These are phyloP conservation scores for Vitis rupestris DNA, from an alignment of 164 flowering plant genomes.

Conservation along the genomic window DNA sequence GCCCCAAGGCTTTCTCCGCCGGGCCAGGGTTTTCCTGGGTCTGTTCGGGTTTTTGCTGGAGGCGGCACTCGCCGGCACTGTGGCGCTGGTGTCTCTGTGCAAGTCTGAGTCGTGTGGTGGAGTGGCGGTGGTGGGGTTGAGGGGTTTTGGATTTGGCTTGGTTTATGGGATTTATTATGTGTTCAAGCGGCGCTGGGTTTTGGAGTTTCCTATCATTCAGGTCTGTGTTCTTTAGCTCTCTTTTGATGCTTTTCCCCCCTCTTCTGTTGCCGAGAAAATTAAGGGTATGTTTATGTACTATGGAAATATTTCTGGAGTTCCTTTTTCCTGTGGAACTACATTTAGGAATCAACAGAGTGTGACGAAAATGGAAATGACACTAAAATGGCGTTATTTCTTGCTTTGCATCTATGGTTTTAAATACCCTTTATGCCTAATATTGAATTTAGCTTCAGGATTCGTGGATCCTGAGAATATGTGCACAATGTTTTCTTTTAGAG, in stretches of 20 bases:
- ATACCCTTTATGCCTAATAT: no score
- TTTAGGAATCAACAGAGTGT: no score
- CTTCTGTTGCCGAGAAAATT: not conserved
- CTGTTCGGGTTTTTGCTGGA: conserved; percentile 31
- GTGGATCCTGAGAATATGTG: no score
- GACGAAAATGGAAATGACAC: no score
- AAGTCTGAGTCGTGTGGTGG: conserved; percentile 15
- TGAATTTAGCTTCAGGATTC: no score
- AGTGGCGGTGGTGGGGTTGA: conserved; percentile 39
- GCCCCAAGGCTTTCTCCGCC: conserved; percentile 30
- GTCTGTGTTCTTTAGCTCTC: conserved; percentile 27
- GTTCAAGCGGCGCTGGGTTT: conserved; percentile 57
- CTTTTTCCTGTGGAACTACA: no score
- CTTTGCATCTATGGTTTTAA: no score
- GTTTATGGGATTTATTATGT: conserved; percentile 58
- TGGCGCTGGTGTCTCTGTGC: conserved; percentile 21
- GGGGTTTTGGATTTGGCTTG: conserved; percentile 60
- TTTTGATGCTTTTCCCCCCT: not conserved
- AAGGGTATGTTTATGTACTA: no score
- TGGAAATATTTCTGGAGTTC: no score
- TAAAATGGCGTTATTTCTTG: no score
- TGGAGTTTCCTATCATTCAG: conserved; percentile 83
- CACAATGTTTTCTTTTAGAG: no score
- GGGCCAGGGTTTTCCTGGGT: conserved; percentile 33
- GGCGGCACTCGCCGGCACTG: conserved; percentile 23